These are phyloP conservation scores for Dioscorea zingiberensis DNA, from an alignment of 106 monocot genomes.

Conservation along the genomic window DNA sequence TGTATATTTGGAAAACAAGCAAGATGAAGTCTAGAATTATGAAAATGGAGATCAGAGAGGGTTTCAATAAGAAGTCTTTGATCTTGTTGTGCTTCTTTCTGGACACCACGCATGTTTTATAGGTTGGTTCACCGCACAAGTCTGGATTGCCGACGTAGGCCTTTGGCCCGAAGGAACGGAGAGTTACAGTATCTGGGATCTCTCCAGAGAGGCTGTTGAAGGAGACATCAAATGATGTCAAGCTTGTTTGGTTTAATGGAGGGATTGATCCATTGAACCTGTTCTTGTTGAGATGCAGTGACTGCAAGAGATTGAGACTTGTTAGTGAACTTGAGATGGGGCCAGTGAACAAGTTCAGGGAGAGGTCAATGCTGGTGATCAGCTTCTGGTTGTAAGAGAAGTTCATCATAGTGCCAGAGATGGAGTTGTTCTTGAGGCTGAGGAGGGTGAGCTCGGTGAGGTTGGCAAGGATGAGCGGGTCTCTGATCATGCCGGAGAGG, in stretches of 20 bases:
- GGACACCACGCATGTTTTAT: not conserved
- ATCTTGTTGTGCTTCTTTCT: not conserved
- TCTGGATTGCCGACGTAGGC: conserved; percentile 5
- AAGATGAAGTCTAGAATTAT: not conserved
- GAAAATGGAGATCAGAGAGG: not conserved
- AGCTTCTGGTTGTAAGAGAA: conserved; percentile 12
- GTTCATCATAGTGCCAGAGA: conserved; percentile 19
- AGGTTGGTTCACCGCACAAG: conserved; percentile 1
- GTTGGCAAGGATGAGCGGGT: conserved; percentile 3
- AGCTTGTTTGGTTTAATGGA: conserved; percentile 8
- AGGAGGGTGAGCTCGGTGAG: conserved; percentile 12
- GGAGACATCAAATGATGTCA: conserved; percentile 15
- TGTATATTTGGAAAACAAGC: not conserved
- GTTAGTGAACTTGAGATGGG: conserved; percentile 5
- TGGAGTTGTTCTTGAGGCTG: conserved; percentile 17
- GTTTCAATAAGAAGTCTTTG: too few relatives aligned
- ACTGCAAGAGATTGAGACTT: not conserved
- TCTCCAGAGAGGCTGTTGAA: conserved; percentile 11
- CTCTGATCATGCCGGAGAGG: conserved; percentile 5
- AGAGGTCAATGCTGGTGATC: conserved; percentile 11
- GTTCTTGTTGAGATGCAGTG: conserved; percentile 15
- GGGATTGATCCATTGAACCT: conserved; percentile 8
- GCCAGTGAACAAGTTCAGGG: conserved; percentile 15
- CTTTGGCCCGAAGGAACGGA: conserved; percentile 4
- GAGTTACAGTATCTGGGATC: conserved; percentile 9